A percentile compares a stretch with the other conserved stretches of the same genome.
phyloP scores from a whole-genome alignment of 306 rosid species.

The Sesbania bispinosa region DNA sequence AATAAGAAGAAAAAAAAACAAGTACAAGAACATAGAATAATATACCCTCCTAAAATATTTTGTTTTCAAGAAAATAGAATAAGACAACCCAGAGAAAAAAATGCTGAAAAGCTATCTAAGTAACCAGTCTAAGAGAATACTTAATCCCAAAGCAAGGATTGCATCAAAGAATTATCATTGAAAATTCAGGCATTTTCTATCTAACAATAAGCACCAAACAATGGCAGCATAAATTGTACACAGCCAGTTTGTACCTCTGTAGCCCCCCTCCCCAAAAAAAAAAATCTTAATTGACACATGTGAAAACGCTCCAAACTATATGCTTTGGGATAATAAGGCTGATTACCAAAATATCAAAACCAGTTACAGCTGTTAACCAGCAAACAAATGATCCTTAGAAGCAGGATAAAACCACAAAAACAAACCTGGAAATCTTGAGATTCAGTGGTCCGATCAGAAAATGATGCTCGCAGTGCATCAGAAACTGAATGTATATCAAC shows the following conservation, averaged over 20 bases:
- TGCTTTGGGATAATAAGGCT: conserved; percentile 12
- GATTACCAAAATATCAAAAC: conserved; percentile 23
- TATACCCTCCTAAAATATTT: not conserved
- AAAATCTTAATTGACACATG: conserved; percentile 1
- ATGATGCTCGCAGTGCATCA: conserved; percentile 66
- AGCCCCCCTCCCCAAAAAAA: not conserved
- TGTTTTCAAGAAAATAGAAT: not conserved
- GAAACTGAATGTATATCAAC: conserved; percentile 64
- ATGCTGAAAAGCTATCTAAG: not conserved
- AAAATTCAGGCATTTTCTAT: not conserved
- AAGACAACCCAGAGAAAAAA: not conserved
- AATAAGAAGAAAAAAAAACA: not conserved
- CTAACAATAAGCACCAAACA: conserved; percentile 17
- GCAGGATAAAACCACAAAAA: not conserved
- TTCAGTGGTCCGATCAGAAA: conserved; percentile 46
- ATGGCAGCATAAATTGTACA: not conserved
- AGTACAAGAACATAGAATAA: not conserved
- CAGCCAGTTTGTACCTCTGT: not conserved
- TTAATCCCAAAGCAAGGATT: not conserved
- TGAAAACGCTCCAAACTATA: conserved; percentile 2
- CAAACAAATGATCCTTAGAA: not conserved
- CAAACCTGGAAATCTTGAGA: conserved; percentile 95
- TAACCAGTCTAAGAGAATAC: too few relatives aligned
- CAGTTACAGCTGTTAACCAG: not conserved
- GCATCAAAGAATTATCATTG: conserved; percentile 7